phyloP scores from a whole-genome alignment of 2,329 filamentous ascomycete genomes.

The Alternaria sp. region DNA sequence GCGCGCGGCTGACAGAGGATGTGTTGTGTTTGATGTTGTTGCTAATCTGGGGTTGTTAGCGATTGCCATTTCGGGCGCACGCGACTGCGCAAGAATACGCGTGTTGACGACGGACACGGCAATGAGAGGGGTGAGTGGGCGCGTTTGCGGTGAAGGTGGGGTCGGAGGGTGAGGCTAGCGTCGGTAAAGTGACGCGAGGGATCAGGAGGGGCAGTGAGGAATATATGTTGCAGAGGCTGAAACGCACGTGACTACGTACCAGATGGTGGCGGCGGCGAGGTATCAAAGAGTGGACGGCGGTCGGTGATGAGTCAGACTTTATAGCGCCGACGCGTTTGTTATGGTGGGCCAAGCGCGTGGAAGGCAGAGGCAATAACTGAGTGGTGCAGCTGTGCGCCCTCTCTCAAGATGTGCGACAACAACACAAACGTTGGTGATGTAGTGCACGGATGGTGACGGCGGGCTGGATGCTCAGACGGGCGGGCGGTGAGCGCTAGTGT shows the following conservation, averaged over 20 bases:
- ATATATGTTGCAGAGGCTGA: slow-evolving; percentile 41
- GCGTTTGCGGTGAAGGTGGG: slow-evolving; percentile 26
- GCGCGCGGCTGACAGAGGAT: slow-evolving; percentile 31
- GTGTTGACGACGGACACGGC: slow-evolving; percentile 20
- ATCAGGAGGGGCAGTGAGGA: slow-evolving; percentile 30
- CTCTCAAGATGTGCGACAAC: slow-evolving; percentile 27
- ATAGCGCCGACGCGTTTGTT: slow-evolving; percentile 35
- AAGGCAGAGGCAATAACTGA: slow-evolving; percentile 23
- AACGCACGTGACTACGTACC: slow-evolving; percentile 49
- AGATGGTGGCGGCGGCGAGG: slow-evolving; percentile 37
- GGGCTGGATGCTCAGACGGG: slow-evolving; percentile 27
- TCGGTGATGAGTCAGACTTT: slow-evolving; percentile 40
- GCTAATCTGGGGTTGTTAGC: slow-evolving; percentile 28
- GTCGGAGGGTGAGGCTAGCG: slow-evolving; percentile 28
- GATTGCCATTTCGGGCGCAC: slow-evolving; percentile 22
- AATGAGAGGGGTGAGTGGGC: slow-evolving; percentile 15
- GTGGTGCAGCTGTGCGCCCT: slow-evolving; percentile 30
- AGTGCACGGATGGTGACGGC: slow-evolving; percentile 34
- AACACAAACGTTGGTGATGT: slow-evolving; percentile 29
- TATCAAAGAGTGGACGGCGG: slow-evolving; percentile 23
- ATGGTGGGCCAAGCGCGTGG: slow-evolving; percentile 29
- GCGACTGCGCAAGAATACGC: slow-evolving; percentile 29
- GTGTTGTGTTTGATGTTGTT: slow-evolving; percentile 18
- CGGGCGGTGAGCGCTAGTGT: slow-evolving; percentile 28
- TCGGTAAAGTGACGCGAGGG: slow-evolving; percentile 22